Evolutionary conservation across 306 rosid genomes (phyloP).

Genomic region (Leucaena leucocephala): DNA sequence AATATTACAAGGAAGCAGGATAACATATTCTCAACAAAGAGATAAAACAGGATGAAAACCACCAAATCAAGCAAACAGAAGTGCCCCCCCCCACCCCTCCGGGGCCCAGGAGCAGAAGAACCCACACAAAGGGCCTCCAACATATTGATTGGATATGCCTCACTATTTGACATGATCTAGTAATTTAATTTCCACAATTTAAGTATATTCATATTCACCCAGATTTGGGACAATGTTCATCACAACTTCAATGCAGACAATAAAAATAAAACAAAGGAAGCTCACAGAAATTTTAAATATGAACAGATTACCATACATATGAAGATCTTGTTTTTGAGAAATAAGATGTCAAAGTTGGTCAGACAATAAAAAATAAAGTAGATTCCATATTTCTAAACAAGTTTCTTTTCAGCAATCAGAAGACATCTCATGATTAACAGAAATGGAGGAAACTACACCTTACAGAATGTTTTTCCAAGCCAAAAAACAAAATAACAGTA

Average conservation of each 20-base stretch:
- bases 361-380: background rate
- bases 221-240: constrained; percentile 13
- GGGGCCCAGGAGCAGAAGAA: background rate
- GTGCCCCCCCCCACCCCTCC: background rate
- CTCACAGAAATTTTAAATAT: constrained; percentile 7
- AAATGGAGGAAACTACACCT: constrained; percentile 21
- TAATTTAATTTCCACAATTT: constrained; percentile 16
- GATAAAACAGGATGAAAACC: background rate
- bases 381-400: constrained; percentile 9
- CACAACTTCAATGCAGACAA: background rate
- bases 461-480: background rate
- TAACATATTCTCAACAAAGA: background rate
- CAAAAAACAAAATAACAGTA: constrained; percentile 12
- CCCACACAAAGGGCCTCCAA: background rate
- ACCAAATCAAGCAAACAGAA: background rate
- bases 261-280: background rate
- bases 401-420: constrained; percentile 18
- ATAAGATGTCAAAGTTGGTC: constrained; percentile 8
- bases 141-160: constrained; percentile 21
- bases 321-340: background rate
- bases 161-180: background rate
- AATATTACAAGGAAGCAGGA: background rate
- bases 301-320: too few species aligned
- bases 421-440: constrained; percentile 13
- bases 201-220: background rate